Evolutionary conservation across 495 filamentous ascomycete genomes (phyloP).

Genomic region (Podospora bellae-mahoneyi): DNA sequence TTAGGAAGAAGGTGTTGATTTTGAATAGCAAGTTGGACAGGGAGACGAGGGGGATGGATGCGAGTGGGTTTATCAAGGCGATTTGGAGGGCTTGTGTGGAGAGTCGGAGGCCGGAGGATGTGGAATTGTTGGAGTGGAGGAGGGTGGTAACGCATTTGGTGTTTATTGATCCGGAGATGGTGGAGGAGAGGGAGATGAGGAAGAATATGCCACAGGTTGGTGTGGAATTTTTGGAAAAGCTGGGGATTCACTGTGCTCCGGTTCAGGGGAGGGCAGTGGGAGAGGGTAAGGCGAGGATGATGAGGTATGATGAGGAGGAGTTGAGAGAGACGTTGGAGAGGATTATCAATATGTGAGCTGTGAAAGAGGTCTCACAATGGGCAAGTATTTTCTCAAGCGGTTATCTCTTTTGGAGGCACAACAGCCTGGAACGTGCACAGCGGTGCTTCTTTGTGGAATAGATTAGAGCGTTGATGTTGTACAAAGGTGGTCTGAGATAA

Average conservation of each 20-base stretch:
- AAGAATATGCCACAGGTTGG: constrained; percentile 64
- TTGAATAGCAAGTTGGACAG: constrained; percentile 79
- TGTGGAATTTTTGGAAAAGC: constrained; percentile 53
- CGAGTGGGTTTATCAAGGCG: constrained; percentile 73
- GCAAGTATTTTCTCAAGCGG: background rate
- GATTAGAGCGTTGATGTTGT: background rate
- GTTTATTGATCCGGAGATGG: constrained; percentile 51
- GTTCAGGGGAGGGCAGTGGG: constrained; percentile 66
- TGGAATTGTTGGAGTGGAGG: constrained; percentile 30
- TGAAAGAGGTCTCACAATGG: background rate
- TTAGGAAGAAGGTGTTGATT: constrained; percentile 75
- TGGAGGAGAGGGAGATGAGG: constrained; percentile 51
- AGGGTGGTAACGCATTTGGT: constrained; percentile 81
- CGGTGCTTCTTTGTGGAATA: background rate
- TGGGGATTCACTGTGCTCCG: constrained; percentile 73
- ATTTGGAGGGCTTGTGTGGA: constrained; percentile 63
- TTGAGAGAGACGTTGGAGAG: constrained; percentile 73
- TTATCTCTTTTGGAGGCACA: background rate
- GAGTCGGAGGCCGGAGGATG: constrained; percentile 39
- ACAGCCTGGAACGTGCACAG: background rate
- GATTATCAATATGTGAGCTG: constrained; percentile 53
- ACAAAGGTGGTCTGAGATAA: background rate
- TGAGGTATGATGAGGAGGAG: constrained; percentile 72
- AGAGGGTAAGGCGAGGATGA: constrained; percentile 36
- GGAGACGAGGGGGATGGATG: constrained; percentile 72